Evolutionary conservation across 495 filamentous ascomycete genomes (phyloP).

Genomic region (Daldinia caldariorum): DNA sequence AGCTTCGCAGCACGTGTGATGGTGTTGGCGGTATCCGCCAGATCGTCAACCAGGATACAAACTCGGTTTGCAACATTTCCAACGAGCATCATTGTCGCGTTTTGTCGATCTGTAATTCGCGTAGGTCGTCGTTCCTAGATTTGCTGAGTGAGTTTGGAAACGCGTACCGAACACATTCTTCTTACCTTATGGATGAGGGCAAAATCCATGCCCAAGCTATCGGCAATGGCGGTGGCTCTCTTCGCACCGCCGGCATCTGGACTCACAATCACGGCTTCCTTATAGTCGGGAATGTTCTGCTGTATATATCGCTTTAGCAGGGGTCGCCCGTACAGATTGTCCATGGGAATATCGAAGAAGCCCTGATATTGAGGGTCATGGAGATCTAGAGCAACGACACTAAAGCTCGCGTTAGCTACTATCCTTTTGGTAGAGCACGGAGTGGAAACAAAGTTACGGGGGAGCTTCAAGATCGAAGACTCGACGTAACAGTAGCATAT

Average conservation of each 20-base stretch:
- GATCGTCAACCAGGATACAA: constrained; percentile 91
- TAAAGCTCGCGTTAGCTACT: constrained; percentile 45
- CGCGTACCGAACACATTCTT: constrained; percentile 42
- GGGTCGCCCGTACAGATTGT: constrained; percentile 92
- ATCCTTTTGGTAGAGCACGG: constrained; percentile 8
- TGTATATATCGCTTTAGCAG: constrained; percentile 90
- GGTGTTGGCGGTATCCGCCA: constrained; percentile 95
- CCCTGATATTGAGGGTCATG: constrained; percentile 99
- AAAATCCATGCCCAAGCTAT: constrained; percentile 90
- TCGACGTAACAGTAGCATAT: constrained; percentile 10
- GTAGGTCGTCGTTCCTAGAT: constrained; percentile 94
- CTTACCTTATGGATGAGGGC: constrained; percentile 97
- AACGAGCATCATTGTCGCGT: constrained; percentile 98
- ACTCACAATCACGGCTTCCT: constrained; percentile 90
- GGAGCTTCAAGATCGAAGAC: constrained; percentile 1
- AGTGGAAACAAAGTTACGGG: constrained; percentile 6
- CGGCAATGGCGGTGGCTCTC: constrained; percentile 95
- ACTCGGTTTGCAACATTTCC: constrained; percentile 84
- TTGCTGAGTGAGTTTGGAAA: constrained; percentile 51
- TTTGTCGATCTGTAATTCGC: constrained; percentile 89
- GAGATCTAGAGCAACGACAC: constrained; percentile 92
- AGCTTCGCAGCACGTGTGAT: constrained; percentile 97
- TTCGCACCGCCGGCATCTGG: constrained; percentile 98
- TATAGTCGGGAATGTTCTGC: constrained; percentile 84
- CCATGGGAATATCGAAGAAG: constrained; percentile 98